Conservation (phyloP, 2,329 filamentous ascomycete species). For the Penicillium sp. region DNA sequence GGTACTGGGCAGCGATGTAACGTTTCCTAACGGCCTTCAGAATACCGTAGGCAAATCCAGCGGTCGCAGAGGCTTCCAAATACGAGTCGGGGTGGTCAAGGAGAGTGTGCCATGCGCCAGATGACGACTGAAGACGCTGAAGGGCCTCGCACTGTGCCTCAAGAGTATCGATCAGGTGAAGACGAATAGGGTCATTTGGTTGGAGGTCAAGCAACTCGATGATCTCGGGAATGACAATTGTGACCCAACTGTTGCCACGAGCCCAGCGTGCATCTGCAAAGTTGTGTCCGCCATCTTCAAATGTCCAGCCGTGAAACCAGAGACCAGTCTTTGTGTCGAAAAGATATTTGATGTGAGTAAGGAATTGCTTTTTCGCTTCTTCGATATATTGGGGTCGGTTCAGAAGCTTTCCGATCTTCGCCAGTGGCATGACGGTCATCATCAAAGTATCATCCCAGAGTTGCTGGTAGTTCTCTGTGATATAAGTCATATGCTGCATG, state of each 20-base stretch:
- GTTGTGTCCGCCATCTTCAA: constrained; percentile 63
- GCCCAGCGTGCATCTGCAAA: constrained; percentile 59
- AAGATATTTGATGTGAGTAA: constrained; percentile 76
- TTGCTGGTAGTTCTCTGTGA: constrained; percentile 69
- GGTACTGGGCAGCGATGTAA: constrained; percentile 65
- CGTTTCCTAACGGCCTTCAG: constrained; percentile 70
- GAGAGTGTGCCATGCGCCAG: constrained; percentile 72
- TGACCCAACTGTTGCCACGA: constrained; percentile 65
- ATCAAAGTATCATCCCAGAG: constrained; percentile 85
- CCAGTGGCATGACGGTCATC: constrained; percentile 81
- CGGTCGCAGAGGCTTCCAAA: constrained; percentile 73
- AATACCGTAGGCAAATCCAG: constrained; percentile 78
- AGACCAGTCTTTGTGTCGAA: constrained; percentile 70
- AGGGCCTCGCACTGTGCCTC: constrained; percentile 69
- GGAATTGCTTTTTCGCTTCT: constrained; percentile 75
- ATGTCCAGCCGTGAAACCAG: constrained; percentile 82
- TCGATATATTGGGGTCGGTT: constrained; percentile 70
- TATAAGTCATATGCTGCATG: constrained; percentile 75
- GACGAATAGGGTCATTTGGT: constrained; percentile 59
- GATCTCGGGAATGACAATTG: constrained; percentile 80
- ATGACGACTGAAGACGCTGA: constrained; percentile 57
- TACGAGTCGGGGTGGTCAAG: constrained; percentile 73
- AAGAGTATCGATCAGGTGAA: constrained; percentile 55
- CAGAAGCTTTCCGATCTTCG: constrained; percentile 74
- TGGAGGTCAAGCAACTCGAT: constrained; percentile 68